These are phyloP conservation scores for Gnomoniopsis sp. DNA, from an alignment of 2,329 filamentous ascomycete species.

Conservation along the genomic window DNA sequence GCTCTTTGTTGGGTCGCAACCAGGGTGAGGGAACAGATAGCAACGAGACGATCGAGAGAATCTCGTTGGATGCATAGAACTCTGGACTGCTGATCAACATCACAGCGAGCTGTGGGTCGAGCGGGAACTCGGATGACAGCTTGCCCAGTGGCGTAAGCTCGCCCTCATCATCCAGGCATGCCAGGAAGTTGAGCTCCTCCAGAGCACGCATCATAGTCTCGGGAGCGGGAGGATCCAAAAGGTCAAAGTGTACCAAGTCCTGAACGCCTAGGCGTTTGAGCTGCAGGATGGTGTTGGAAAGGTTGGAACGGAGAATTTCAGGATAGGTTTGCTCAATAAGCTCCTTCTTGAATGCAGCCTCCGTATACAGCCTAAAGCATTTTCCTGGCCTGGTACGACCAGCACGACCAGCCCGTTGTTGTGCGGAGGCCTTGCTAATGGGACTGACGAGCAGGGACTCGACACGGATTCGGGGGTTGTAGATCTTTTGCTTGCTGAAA, in stretches of 20 bases:
- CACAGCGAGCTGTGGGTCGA: constrained; percentile 90
- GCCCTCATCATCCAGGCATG: constrained; percentile 93
- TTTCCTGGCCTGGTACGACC: constrained; percentile 98
- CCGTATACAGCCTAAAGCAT: constrained; percentile 95
- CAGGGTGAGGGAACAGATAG: constrained; percentile 95
- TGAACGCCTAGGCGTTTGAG: constrained; percentile 95
- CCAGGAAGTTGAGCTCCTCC: constrained; percentile 95
- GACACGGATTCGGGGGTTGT: constrained; percentile 93
- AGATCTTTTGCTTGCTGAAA: constrained; percentile 99
- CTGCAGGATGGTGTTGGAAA: constrained; percentile 92
- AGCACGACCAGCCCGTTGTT: constrained; percentile 97
- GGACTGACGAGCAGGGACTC: constrained; percentile 97
- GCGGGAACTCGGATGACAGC: constrained; percentile 89
- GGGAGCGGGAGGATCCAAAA: constrained; percentile 97
- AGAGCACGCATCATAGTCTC: constrained; percentile 98
- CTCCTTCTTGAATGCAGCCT: constrained; percentile 94
- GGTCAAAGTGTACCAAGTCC: constrained; percentile 95
- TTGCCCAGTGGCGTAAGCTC: constrained; percentile 83
- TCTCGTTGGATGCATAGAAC: constrained; percentile 98
- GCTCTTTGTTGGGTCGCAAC: constrained; percentile 76
- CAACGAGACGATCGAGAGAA: constrained; percentile 89
- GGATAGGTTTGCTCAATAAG: constrained; percentile 96
- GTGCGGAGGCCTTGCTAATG: constrained; percentile 95
- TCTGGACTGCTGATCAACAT: constrained; percentile 98
- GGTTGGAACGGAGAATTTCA: constrained; percentile 90